A percentile compares a stretch with the other conserved stretches of the same genome.
Conservation (phyloP, 106 monocot genomes). For the Gastrodia elata region DNA sequence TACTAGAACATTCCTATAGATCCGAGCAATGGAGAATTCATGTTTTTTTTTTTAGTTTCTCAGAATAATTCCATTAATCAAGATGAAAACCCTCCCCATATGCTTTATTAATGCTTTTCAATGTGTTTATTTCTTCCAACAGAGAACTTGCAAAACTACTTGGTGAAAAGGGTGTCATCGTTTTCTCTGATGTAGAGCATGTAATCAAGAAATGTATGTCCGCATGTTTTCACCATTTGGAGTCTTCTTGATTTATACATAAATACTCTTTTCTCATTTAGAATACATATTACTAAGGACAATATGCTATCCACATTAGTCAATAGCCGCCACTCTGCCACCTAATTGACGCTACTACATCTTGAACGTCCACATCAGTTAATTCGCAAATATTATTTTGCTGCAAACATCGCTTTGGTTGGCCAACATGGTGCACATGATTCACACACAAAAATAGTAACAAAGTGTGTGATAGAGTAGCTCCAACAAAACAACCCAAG, state of each 20-base stretch:
- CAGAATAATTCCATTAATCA: not conserved
- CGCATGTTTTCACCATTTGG: not conserved
- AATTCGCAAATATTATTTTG: too few species aligned
- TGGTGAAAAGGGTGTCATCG: slow-evolving; percentile 70
- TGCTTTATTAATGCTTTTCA: not conserved
- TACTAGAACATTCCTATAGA: not conserved
- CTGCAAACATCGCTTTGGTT: too few species aligned
- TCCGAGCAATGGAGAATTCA: not conserved
- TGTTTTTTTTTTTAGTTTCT: not conserved
- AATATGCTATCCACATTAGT: too few species aligned
- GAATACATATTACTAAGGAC: not conserved
- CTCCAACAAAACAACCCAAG: too few species aligned
- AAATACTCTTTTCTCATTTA: not conserved
- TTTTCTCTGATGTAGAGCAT: slow-evolving; percentile 66
- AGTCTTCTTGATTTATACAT: not conserved
- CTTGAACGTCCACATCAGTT: too few species aligned
- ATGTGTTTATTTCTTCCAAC: slow-evolving; percentile 10
- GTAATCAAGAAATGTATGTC: slow-evolving; percentile 71
- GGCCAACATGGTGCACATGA: too few species aligned
- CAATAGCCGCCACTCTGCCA: too few species aligned
- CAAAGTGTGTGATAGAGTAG: too few species aligned
- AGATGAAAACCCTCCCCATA: not conserved
- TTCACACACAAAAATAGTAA: too few species aligned
- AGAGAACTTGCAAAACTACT: slow-evolving; percentile 82
- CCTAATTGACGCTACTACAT: too few species aligned